Conservation (phyloP, 73 alveolate species). For the Paraurostyla sp. region DNA sequence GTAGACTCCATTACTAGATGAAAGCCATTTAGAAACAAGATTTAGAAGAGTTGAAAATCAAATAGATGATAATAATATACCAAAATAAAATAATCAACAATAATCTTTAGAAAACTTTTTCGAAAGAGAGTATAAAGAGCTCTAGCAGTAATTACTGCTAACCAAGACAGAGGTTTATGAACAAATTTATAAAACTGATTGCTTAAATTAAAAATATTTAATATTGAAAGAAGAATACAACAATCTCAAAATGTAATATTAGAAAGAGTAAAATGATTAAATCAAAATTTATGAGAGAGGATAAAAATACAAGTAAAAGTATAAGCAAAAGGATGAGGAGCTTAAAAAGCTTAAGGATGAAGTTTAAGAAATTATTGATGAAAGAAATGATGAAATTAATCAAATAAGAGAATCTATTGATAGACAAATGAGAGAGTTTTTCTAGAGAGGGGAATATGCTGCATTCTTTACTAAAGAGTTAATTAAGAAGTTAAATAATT, state of each 20-base stretch:
- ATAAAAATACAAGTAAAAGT: background rate
- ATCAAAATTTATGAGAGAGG: conserved; percentile 11
- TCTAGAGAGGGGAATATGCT: background rate
- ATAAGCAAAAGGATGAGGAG: background rate
- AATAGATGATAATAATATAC: background rate
- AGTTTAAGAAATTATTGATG: background rate
- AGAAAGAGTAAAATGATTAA: background rate
- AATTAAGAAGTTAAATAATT: background rate
- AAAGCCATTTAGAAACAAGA: background rate
- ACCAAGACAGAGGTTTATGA: background rate
- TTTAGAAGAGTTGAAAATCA: background rate
- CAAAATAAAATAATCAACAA: background rate
- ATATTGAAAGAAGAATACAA: background rate
- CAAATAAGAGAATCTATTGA: conserved; percentile 9
- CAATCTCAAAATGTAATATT: background rate
- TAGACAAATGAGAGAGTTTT: background rate
- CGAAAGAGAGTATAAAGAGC: background rate
- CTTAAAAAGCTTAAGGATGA: background rate
- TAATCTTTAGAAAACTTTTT: background rate
- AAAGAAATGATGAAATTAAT: conserved; percentile 21
- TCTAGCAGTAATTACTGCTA: background rate
- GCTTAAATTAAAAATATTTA: background rate
- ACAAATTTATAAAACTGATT: background rate
- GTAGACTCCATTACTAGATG: background rate
- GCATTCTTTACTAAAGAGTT: background rate